These are phyloP conservation scores for Penicillium sp. DNA, from an alignment of 2,329 filamentous ascomycete genomes.

Conservation along the genomic window DNA sequence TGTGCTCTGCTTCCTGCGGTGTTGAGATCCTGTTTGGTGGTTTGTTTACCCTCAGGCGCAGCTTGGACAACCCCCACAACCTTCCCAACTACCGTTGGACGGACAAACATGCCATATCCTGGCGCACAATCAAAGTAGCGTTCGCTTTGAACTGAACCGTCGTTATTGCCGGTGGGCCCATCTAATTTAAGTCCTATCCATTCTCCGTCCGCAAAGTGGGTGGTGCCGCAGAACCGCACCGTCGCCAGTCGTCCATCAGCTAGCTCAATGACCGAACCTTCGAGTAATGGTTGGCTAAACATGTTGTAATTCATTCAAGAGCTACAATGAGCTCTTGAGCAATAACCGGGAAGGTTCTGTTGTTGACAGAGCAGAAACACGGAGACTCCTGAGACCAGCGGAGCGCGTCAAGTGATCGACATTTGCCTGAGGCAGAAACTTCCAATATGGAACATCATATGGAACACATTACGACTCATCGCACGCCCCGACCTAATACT, in stretches of 20 bases:
- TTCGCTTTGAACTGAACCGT: constrained; percentile 82
- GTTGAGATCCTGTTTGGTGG: constrained; percentile 30
- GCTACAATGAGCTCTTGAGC: constrained; percentile 14
- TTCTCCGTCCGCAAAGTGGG: constrained; percentile 73
- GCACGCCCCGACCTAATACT: too few relatives aligned
- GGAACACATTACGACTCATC: not conserved
- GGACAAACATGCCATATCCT: constrained; percentile 79
- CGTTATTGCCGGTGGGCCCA: constrained; percentile 81
- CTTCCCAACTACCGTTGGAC: constrained; percentile 64
- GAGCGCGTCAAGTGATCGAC: constrained; percentile 14
- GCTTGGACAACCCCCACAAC: constrained; percentile 42
- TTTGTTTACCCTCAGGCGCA: constrained; percentile 39
- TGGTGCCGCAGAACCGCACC: constrained; percentile 76
- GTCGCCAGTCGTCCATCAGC: constrained; percentile 71
- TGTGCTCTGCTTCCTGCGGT: constrained; percentile 25
- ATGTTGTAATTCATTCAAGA: constrained; percentile 12
- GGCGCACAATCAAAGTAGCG: constrained; percentile 78
- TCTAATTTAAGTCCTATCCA: constrained; percentile 91
- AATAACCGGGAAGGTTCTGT: constrained; percentile 8
- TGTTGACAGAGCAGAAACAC: constrained; percentile 3
- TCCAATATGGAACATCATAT: not conserved
- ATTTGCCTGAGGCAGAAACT: constrained; percentile 20
- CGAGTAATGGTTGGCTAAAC: constrained; percentile 31
- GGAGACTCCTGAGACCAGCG: constrained; percentile 16
- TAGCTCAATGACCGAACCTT: constrained; percentile 74